Evolutionary conservation across 2,329 filamentous ascomycete species (phyloP), one percentile per base, ranked within the genome.

Genomic region (Fusarium dimerum): DNA sequence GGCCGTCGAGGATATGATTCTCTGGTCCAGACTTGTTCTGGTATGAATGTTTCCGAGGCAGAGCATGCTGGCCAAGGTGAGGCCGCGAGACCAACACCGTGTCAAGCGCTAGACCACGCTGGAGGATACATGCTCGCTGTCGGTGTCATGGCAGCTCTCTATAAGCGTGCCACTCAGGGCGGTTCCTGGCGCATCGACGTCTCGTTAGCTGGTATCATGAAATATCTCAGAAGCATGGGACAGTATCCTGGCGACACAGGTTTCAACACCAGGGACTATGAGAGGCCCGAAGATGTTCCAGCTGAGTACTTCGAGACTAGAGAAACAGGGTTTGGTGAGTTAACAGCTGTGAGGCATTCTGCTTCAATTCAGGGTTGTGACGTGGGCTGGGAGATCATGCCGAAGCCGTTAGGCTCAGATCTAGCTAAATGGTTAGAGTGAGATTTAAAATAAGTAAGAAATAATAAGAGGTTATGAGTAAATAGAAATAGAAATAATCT

Each of bases 31-130:
- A 80, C 80, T 8, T 80, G 76, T 49, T 76, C 78, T 0, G 82
- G 81, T 0, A 75, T 84, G 64, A 84, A 84, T 42, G 70, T 80
- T 2, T 78, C 78, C 0, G 81, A 85, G 59, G 81, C 80, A 0
- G 71, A 77, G 50, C 72, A 76, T 43, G 74, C 64, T 18, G 74
- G 69, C 3, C 52, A 62, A 0, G 72, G 71, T 0, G 74, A 76
- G 43, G 49, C 67, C 0, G 75, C 76, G 0, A 71, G 73, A 1
- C 67, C 74, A 0, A 68, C 76, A 32, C 82, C 82, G 0, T 81
- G 77, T 48, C 82, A 85, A 64, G 81, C 77, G 0, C 71, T 85
- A 0, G 82, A 85, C 60, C 80, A 85, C 54, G 78, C 74, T 0
- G 73, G 73, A 1, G 82, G 82, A 0, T 84, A 81, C 48, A 69